phyloP scores from a whole-genome alignment of 2,329 filamentous ascomycete genomes.

The Dothideomycetes sp. region DNA sequence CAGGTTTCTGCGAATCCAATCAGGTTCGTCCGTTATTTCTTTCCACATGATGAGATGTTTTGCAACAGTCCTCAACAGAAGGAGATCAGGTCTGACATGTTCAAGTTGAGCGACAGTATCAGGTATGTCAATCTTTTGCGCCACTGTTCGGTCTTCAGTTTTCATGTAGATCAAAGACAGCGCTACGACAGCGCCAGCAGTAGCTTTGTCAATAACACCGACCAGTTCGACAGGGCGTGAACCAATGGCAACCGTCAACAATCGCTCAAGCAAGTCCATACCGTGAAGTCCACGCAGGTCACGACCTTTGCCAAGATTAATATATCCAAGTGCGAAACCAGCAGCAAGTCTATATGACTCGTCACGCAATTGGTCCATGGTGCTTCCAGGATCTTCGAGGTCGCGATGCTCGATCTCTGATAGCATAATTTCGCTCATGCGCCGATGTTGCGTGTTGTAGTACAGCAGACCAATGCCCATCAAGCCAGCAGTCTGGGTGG shows the following conservation, averaged over 20 bases:
- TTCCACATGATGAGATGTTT: slow-evolving; percentile 92
- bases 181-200: slow-evolving; percentile 85
- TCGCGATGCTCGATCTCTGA: slow-evolving; percentile 90
- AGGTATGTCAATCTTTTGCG: slow-evolving; percentile 86
- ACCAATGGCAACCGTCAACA: slow-evolving; percentile 75
- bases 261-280: slow-evolving; percentile 82
- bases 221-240: slow-evolving; percentile 87
- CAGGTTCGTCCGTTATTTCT: slow-evolving; percentile 52
- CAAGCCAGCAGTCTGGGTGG: slow-evolving; percentile 90
- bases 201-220: slow-evolving; percentile 85
- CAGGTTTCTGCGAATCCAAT: slow-evolving; percentile 68
- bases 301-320: slow-evolving; percentile 86
- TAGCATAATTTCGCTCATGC: slow-evolving; percentile 98
- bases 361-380: slow-evolving; percentile 72
- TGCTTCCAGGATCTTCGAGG: slow-evolving; percentile 57
- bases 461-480: slow-evolving; percentile 96
- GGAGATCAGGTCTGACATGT: slow-evolving; percentile 86
- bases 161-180: slow-evolving; percentile 95
- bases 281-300: slow-evolving; percentile 84
- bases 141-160: slow-evolving; percentile 76
- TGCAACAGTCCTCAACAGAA: slow-evolving; percentile 80
- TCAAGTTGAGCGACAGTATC: slow-evolving; percentile 87
- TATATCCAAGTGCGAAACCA: slow-evolving; percentile 85
- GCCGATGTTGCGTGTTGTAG: slow-evolving; percentile 87
- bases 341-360: slow-evolving; percentile 95